phyloP scores from a whole-genome alignment of 192 early-diverging fungal species.

The Diversispora epigaea region DNA sequence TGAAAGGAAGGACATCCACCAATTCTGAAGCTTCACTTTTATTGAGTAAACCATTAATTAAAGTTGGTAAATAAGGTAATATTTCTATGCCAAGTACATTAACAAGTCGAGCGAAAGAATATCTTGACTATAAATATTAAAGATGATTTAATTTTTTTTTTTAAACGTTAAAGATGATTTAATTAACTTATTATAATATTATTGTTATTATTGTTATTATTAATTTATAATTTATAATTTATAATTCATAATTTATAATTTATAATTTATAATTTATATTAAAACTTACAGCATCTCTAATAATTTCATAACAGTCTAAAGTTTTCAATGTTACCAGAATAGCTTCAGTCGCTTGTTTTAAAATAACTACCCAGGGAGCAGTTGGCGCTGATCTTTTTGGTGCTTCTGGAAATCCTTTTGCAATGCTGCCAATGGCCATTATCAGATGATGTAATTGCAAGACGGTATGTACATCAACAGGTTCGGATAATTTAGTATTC shows the following conservation, averaged over 20 bases:
- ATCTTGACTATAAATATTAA: conserved; percentile 43
- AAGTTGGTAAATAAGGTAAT: conserved; percentile 73
- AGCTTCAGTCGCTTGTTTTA: conserved; percentile 78
- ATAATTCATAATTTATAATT: not conserved
- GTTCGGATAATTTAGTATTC: conserved; percentile 59
- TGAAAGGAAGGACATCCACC: conserved; percentile 82
- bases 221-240: not conserved
- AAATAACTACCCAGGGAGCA: conserved; percentile 65
- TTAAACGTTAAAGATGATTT: no score
- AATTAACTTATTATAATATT: no score
- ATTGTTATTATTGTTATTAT: no score
- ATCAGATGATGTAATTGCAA: conserved; percentile 81
- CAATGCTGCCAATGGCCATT: conserved; percentile 78
- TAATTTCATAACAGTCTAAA: conserved; percentile 58
- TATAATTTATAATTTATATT: not conserved
- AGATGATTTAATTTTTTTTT: not conserved
- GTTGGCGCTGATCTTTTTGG: conserved; percentile 39
- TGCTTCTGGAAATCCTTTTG: conserved; percentile 71
- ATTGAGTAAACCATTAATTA: conserved; percentile 76
- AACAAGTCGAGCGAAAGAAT: conserved; percentile 84
- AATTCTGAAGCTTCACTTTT: conserved; percentile 78
- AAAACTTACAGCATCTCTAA: conserved; percentile 57
- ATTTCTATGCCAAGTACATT: conserved; percentile 81
- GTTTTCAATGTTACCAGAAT: conserved; percentile 70
- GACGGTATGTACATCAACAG: conserved; percentile 66